Evolutionary conservation across 2,329 filamentous ascomycete species (phyloP).

Genomic region (Xylogone sp.): DNA sequence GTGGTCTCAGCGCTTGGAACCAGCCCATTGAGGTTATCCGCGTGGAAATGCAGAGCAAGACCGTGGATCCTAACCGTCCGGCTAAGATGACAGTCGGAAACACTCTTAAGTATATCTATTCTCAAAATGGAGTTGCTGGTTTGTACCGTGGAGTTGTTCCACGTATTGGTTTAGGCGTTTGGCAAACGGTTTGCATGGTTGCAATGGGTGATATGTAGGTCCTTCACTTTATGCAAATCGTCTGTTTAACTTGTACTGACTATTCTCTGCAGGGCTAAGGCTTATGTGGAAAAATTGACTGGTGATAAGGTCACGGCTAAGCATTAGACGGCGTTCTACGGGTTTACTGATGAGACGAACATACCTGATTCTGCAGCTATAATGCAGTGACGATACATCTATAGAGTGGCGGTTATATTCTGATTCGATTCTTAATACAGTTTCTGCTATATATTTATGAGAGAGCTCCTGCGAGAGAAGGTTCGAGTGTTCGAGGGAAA

Average conservation of each 20-base stretch:
- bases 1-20: slow-evolving; percentile 96
- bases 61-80: slow-evolving; percentile 91
- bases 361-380: background rate
- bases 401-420: background rate
- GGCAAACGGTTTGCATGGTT: slow-evolving; percentile 99
- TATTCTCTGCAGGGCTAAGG: slow-evolving; percentile 54
- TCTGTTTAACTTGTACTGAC: slow-evolving; percentile 10
- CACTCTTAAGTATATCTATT: slow-evolving; percentile 83
- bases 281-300: slow-evolving; percentile 63
- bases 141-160: slow-evolving; percentile 94
- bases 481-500: no score
- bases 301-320: slow-evolving; percentile 62
- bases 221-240: slow-evolving; percentile 10
- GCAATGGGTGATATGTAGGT: slow-evolving; percentile 95
- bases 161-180: slow-evolving; percentile 90
- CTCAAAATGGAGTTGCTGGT: slow-evolving; percentile 81
- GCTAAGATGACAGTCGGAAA: slow-evolving; percentile 99
- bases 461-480: no score
- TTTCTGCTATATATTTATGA: no score
- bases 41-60: slow-evolving; percentile 99
- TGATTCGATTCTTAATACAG: background rate
- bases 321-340: slow-evolving; percentile 50
- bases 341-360: background rate
- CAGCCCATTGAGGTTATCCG: slow-evolving; percentile 99
- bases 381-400: background rate